phyloP scores from a whole-genome alignment of 768 basidiomycete genomes.

The Agaricus sinodeliciosus region DNA sequence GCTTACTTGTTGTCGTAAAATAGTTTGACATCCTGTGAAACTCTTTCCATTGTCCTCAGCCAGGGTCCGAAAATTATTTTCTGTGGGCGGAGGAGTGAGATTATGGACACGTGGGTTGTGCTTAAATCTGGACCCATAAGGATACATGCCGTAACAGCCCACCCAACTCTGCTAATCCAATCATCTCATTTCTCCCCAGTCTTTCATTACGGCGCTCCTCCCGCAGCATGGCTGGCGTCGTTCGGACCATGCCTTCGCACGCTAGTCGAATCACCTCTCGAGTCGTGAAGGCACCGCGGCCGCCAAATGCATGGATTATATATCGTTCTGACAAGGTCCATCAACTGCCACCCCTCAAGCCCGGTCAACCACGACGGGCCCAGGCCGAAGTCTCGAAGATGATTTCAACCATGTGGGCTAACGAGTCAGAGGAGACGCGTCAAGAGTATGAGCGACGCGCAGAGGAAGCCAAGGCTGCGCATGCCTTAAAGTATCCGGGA shows the following conservation, averaged over 20 bases:
- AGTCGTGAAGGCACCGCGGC: slow-evolving; percentile 44
- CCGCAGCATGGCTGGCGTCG: slow-evolving; percentile 5
- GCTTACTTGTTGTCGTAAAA: background rate
- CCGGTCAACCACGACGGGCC: slow-evolving; percentile 29
- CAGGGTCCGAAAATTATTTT: slow-evolving; percentile 7
- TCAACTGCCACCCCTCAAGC: slow-evolving; percentile 29
- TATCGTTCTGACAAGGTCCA: slow-evolving; percentile 60
- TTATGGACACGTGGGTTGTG: background rate
- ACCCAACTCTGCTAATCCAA: slow-evolving; percentile 6
- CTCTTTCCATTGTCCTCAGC: slow-evolving; percentile 5
- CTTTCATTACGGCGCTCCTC: slow-evolving; percentile 7
- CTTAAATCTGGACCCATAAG: slow-evolving; percentile 26
- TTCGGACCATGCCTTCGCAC: slow-evolving; percentile 11
- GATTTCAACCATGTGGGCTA: slow-evolving; percentile 60
- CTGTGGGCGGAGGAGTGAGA: background rate
- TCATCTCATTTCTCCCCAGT: slow-evolving; percentile 3
- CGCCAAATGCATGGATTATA: slow-evolving; percentile 80
- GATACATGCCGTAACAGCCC: slow-evolving; percentile 13
- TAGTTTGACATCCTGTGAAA: background rate
- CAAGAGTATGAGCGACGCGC: slow-evolving; percentile 46
- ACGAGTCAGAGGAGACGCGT: slow-evolving; percentile 41
- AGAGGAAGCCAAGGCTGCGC: slow-evolving; percentile 45
- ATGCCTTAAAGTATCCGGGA: slow-evolving; percentile 42
- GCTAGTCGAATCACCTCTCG: slow-evolving; percentile 2
- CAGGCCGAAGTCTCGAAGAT: slow-evolving; percentile 62